Percentiles rank a stretch among this genome's conserved stretches.
Conservation (phyloP, 169 alveolate species). For the Pseudocohnilembus persalinus region DNA sequence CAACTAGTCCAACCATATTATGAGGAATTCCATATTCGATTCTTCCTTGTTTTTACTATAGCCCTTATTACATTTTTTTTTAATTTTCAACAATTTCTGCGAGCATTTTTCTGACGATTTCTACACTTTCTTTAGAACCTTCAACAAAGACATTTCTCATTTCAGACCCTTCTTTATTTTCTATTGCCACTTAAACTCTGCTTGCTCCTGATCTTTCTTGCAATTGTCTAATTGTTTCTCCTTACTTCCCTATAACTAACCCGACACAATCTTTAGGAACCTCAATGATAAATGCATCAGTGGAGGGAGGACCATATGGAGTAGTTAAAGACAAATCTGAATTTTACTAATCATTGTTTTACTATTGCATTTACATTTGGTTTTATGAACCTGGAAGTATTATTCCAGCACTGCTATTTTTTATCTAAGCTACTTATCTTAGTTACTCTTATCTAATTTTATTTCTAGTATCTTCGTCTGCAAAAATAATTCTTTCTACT, state of each 20-base stretch:
- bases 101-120: not conserved
- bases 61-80: not conserved
- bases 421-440: conserved; percentile 12
- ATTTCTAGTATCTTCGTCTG: conserved; percentile 66
- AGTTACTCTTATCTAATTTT: conserved; percentile 17
- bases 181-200: conserved; percentile 62
- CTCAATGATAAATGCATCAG: conserved; percentile 65
- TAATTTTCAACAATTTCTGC: not conserved
- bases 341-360: conserved; percentile 16
- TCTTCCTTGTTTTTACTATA: not conserved
- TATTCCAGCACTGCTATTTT: not conserved
- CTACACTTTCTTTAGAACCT: not conserved
- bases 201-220: conserved; percentile 73
- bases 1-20: conserved; percentile 58
- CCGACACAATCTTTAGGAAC: conserved; percentile 85
- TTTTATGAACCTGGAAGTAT: not conserved
- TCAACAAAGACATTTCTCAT: not conserved
- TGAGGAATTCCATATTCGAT: not conserved
- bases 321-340: conserved; percentile 66
- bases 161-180: not conserved
- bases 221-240: conserved; percentile 78
- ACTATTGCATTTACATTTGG: conserved; percentile 23
- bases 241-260: conserved; percentile 81
- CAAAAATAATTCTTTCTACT: conserved; percentile 65
- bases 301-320: conserved; percentile 85